phyloP scores from a whole-genome alignment of 2,329 filamentous ascomycete species.

The Fusarium keratoplasticum region DNA sequence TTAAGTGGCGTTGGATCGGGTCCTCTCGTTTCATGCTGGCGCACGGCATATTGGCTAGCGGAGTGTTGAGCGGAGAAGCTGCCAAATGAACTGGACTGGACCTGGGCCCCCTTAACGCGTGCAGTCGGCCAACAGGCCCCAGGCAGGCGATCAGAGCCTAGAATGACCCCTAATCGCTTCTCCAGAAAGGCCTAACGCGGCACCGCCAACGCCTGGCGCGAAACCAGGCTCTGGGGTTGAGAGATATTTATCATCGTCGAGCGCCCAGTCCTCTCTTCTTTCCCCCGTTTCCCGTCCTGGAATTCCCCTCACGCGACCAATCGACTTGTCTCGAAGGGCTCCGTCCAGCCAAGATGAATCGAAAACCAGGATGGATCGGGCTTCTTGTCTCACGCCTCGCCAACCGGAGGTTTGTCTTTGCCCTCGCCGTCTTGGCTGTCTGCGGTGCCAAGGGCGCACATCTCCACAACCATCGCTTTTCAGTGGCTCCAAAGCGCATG shows the following conservation, averaged over 20 bases:
- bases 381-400: conserved; percentile 40
- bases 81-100: neutral
- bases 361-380: conserved; percentile 16
- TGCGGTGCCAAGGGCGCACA: conserved; percentile 48
- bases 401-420: conserved; percentile 48
- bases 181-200: neutral
- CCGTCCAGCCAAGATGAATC: conserved; percentile 17
- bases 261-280: neutral
- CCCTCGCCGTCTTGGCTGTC: conserved; percentile 46
- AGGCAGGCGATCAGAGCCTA: neutral
- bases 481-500: conserved; percentile 47
- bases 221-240: neutral
- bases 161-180: neutral
- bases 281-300: neutral
- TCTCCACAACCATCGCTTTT: conserved; percentile 47
- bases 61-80: neutral
- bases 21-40: neutral
- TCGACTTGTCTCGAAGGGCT: neutral
- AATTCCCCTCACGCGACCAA: neutral
- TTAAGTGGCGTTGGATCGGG: neutral
- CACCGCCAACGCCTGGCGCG: neutral
- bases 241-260: neutral
- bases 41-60: neutral
- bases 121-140: neutral
- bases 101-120: neutral